Percentiles rank a stretch among this genome's conserved stretches.
These are phyloP conservation scores for Xylariaceae sp. DNA, from an alignment of 2,329 filamentous ascomycete genomes.

Conservation along the genomic window DNA sequence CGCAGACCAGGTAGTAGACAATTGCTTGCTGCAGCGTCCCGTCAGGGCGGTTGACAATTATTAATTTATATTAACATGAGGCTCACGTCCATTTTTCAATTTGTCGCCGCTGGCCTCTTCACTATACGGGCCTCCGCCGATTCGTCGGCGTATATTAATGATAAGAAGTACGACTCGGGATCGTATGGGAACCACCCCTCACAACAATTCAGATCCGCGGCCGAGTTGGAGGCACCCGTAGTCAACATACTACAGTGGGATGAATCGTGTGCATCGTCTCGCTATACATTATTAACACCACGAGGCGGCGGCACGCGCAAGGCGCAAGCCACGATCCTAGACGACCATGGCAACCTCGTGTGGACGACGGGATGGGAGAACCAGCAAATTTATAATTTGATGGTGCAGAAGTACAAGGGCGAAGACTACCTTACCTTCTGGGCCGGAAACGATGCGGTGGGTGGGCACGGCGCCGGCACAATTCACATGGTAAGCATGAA, in stretches of 20 bases:
- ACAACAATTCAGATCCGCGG: slow-evolving; percentile 28
- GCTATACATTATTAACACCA: slow-evolving; percentile 36
- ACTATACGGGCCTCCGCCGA: slow-evolving; percentile 6
- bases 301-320: slow-evolving; percentile 29
- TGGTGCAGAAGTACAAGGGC: slow-evolving; percentile 39
- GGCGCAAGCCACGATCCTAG: slow-evolving; percentile 39
- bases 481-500: slow-evolving; percentile 45
- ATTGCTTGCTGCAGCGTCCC: too few species aligned
- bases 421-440: slow-evolving; percentile 44
- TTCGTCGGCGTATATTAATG: slow-evolving; percentile 8
- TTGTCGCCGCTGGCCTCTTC: slow-evolving; percentile 4
- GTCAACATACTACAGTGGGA: slow-evolving; percentile 25
- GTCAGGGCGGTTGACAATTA: too few species aligned
- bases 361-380: slow-evolving; percentile 35
- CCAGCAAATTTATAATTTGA: slow-evolving; percentile 38
- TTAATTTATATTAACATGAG: slow-evolving; percentile 6
- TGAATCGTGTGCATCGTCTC: slow-evolving; percentile 32
- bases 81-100: slow-evolving; percentile 5
- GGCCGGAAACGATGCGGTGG: slow-evolving; percentile 41
- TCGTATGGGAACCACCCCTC: slow-evolving; percentile 31
- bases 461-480: slow-evolving; percentile 40
- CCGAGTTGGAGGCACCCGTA: slow-evolving; percentile 29
- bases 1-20: too few species aligned
- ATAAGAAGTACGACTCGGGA: slow-evolving; percentile 28
- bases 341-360: slow-evolving; percentile 38